Conservation (phyloP, 2,329 filamentous ascomycete genomes). For the Diaporthe sp. region DNA sequence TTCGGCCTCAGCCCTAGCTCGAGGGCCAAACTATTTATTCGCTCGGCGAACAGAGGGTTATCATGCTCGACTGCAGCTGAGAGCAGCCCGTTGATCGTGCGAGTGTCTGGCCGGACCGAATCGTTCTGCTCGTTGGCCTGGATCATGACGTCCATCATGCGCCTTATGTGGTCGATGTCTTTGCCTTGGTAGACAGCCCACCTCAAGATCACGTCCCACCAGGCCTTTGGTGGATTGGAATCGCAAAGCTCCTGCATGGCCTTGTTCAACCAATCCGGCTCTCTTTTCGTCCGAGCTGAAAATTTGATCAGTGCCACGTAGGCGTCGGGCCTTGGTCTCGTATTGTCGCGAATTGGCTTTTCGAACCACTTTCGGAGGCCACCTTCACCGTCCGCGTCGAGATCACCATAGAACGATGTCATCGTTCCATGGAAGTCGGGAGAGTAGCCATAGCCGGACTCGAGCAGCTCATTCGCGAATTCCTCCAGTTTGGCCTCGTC, state of each 20-base stretch:
- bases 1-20: constrained; percentile 75
- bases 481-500: constrained; percentile 67
- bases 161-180: constrained; percentile 76
- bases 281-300: constrained; percentile 64
- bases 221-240: constrained; percentile 58
- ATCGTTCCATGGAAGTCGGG: constrained; percentile 63
- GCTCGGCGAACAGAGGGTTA: constrained; percentile 78
- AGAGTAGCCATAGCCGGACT: constrained; percentile 56
- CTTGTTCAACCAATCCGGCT: constrained; percentile 70
- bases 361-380: constrained; percentile 71
- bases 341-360: constrained; percentile 58
- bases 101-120: constrained; percentile 68
- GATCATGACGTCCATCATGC: constrained; percentile 78
- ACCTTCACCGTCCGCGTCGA: constrained; percentile 67
- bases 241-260: constrained; percentile 66
- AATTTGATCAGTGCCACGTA: constrained; percentile 69
- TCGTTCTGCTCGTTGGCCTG: constrained; percentile 57
- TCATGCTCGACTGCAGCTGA: constrained; percentile 76
- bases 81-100: constrained; percentile 82
- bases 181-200: constrained; percentile 79
- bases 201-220: constrained; percentile 79
- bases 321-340: constrained; percentile 45
- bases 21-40: constrained; percentile 74
- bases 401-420: constrained; percentile 70
- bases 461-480: constrained; percentile 63